Evolutionary conservation across 192 early-diverging fungal species (phyloP), one percentile per base, ranked within the genome.

Genomic region (Coemansia guatemalensis): DNA sequence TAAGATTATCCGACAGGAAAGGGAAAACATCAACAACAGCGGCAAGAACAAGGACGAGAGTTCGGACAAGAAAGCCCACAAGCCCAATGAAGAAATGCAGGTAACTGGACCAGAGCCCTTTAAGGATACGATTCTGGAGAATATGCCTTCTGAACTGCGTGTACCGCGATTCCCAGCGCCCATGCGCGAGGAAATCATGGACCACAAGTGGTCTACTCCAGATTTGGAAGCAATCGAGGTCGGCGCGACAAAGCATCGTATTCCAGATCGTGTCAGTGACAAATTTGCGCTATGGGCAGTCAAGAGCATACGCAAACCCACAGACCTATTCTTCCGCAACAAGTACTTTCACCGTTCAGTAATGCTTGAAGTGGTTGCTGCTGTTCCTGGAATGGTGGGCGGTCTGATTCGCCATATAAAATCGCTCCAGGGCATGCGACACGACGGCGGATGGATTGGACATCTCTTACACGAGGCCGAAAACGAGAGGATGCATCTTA

Each of bases 391-490:
- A 39, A 92, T 96, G 90, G 94, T 95, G 0, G 94, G 87, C 18
- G 94, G 87, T 6, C 81, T 90, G 69, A 75, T 92, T 17, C 82
- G 90, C 8, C 94, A 96, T 59, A 82, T 94, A 17, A 83, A 85
- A 21, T 91, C 90, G 29, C 78, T 95, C 24, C 86, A 93, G 18
- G 69, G 85, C 1, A 84, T 93, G 74, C 77, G 81, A 5, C 88
- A 92, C 62, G 95, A 97, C 74, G 85, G 92, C 49, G 94, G 95
- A 20, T 96, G 93, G 91, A 93, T 97, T 75, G 82, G 83, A 17
- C 93, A 93, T 57, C 67, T 97, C 48, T 78, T 96, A 41, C 92
- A 94, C 60, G 93, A 97, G 74, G 94, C 95, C 8, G 92, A 97
- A 68, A 95, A 95, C 76, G 94, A 95, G 71, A 78, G 80, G 12